Base-by-base conservation (phyloP, 2,329 filamentous ascomycete genomes). In the Cercospora sp. region DNA sequence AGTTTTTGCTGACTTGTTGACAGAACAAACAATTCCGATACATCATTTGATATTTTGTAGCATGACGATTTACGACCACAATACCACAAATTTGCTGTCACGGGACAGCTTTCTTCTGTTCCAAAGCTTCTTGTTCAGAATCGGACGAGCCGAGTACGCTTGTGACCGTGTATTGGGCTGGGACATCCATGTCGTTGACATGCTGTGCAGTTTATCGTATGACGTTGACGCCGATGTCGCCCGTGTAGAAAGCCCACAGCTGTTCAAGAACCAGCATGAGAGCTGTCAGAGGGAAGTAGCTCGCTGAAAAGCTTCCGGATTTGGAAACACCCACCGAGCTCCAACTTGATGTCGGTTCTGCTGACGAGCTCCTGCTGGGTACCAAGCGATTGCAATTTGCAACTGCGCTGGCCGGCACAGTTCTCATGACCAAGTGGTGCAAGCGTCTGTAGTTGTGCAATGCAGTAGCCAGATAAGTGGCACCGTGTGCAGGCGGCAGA, bases 1-100 rank as follows among this genome's bases (percentile, higher is more conserved):
- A 8, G 12, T 13, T 9, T 73, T 82, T 84, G 70, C 76, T 85
- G 59, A 86, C 83, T 5, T 82, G 85, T 70, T 79, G 71, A 60
- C 80, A 73, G 72, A 73, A 73, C 30, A 71, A 71, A 65, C 71
- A 73, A 59, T 73, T 72, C 59, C 66, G 71, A 53, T 72, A 69
- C 26, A 43, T 68, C 16, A 26, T 68, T 26, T 68, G 37, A 57
- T 40, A 6, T n/a, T 21, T n/a, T 21, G 18, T 37, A 37, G 49
- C 10, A 24, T 40, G 12, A 63, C 55, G 55, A 34, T 13, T 32
- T 34, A 34, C n/a, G 55, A 59, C 55, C 55, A 37, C 55, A 59
- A 59, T 37, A 59, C 13, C 28, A 59, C 32, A n/a, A 34, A 40
- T 30, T 53, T 26, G 49, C 49, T 53, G 49, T 53, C 49, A 24